Base-by-base conservation (phyloP, 495 filamentous ascomycete species). In the Hypoxylon subgilvum region DNA sequence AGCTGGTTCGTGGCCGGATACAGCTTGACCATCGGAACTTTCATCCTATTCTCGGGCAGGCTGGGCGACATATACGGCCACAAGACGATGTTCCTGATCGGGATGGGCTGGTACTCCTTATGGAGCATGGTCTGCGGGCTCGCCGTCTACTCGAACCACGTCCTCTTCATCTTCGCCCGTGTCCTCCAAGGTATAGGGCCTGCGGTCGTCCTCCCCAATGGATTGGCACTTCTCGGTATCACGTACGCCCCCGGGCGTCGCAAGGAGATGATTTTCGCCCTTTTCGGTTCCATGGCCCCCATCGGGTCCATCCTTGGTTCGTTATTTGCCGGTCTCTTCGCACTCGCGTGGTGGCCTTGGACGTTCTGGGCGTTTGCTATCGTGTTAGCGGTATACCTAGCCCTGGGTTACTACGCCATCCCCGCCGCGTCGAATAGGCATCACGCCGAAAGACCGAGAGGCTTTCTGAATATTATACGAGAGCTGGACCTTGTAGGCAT, bases 281-380 rank as follows among this genome's bases (percentile, higher is more conserved):
- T 86, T 5, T 89, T 89, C 56, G 87, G 85, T 3, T 84, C 82
- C 1, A 75, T 75, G 32, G 85, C 86, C 0, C 87, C 86, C 0
- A 72, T 65, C 3, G 85, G 87, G 0, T 74, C 68, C 18, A 59
- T 83, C 2, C 6, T 83, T 1, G 86, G 84, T 0, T 71, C 71
- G 0, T 66, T 79, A 0, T 81, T 87, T 48, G 70, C 75, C 0
- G 69, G 71, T 0, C 40, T 88, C 3, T 81, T 86, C 3, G 74
- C 82, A 4, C 69, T 82, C 23, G 76, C 73, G 1, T 85, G 80
- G 79, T 90, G 86, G 88, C 83, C 81, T 1, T 90, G 87, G 88
- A 73, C 80, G 0, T 88, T 81, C 61, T 89, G 80, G 81, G 69
- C 72, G 3, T 74, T 83, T 46, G 76, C 74, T 3, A 78, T 88